These are phyloP conservation scores for Kernera saxatilis DNA, from an alignment of 345 rosid genomes.

Conservation along the genomic window DNA sequence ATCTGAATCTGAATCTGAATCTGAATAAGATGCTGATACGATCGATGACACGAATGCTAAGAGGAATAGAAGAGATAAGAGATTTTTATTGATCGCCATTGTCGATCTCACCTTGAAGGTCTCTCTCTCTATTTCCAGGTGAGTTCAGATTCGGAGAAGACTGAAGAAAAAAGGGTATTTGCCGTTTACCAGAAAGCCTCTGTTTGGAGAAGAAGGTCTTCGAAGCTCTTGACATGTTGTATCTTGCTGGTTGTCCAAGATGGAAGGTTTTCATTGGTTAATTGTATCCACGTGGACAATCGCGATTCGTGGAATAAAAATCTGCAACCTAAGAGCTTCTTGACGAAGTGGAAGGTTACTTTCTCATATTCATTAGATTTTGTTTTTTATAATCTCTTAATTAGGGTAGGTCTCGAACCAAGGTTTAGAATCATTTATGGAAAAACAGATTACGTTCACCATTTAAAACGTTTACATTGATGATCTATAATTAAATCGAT, in stretches of 20 bases:
- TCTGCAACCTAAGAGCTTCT: neutral
- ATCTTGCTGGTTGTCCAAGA: neutral
- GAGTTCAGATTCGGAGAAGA: constrained; percentile 5
- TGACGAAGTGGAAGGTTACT: neutral
- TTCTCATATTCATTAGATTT: neutral
- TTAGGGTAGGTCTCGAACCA: too few relatives aligned
- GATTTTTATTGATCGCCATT: constrained; percentile 36
- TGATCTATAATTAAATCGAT: too few relatives aligned
- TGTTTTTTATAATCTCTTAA: too few relatives aligned
- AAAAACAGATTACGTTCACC: too few relatives aligned
- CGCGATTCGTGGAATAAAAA: neutral
- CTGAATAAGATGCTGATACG: neutral
- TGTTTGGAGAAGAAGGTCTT: neutral
- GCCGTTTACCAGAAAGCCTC: constrained; percentile 20
- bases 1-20: constrained; percentile 25
- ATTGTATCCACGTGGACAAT: neutral
- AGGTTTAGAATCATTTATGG: too few relatives aligned
- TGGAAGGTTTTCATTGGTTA: constrained; percentile 4
- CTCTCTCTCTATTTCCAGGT: neutral
- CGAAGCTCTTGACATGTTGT: neutral
- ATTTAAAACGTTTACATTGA: too few relatives aligned
- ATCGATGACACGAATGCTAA: constrained; percentile 22
- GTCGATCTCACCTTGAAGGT: neutral
- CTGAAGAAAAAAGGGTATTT: neutral
- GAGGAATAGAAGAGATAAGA: constrained; percentile 18